Conservation (phyloP, 441 rosid species). For the Eutrema salsugineum region DNA sequence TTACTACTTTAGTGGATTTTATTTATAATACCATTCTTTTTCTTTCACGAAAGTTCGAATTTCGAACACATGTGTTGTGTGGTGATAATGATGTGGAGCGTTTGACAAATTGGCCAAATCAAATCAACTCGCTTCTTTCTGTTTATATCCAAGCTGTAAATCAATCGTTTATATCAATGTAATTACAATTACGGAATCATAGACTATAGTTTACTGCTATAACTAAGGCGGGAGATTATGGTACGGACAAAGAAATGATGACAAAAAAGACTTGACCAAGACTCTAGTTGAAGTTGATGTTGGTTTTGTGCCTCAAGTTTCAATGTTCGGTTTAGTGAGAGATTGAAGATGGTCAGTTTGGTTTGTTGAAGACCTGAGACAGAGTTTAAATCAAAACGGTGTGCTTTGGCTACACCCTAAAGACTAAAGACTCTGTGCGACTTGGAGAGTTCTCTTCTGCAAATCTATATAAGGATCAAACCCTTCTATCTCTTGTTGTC, state of each 20-base stretch:
- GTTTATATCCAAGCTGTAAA: background rate
- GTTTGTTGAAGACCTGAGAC: too few relatives aligned
- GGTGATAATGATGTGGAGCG: background rate
- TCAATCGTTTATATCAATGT: background rate
- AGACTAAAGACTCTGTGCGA: too few relatives aligned
- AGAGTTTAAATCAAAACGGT: too few relatives aligned
- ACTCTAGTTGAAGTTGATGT: too few relatives aligned
- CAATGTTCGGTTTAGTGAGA: too few relatives aligned
- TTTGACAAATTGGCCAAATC: background rate
- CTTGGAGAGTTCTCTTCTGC: too few relatives aligned
- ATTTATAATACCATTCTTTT: background rate
- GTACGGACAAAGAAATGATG: conserved; percentile 3
- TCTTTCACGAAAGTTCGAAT: background rate
- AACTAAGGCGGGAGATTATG: background rate
- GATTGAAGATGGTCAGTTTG: too few relatives aligned
- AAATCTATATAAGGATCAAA: too few relatives aligned
- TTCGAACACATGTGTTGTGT: background rate
- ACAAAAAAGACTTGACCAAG: conserved; percentile 15
- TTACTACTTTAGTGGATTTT: too few relatives aligned
- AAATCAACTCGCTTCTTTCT: background rate
- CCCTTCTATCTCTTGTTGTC: too few relatives aligned
- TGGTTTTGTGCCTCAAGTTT: too few relatives aligned
- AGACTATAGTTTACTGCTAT: background rate
- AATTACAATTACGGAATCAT: background rate
- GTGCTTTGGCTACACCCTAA: too few relatives aligned